A percentile compares a stretch with the other conserved stretches of the same genome.
Evolutionary conservation across 306 rosid genomes (phyloP).

Genomic region (Aeschynomene evenia): DNA sequence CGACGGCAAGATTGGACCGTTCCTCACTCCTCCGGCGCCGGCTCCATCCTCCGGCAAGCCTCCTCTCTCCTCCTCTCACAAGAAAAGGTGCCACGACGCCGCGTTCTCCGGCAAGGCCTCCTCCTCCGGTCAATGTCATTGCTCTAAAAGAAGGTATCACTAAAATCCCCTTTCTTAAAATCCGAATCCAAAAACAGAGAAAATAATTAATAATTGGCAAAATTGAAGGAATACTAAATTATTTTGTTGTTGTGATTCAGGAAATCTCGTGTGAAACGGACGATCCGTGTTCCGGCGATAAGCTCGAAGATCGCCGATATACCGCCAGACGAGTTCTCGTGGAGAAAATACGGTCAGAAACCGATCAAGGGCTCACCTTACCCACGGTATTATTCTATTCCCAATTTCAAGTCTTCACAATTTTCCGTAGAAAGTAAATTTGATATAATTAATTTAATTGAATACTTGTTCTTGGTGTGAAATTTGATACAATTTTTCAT

Average conservation of each 20-base stretch:
- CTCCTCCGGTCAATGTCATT: slow-evolving; percentile 59
- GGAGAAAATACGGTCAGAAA: slow-evolving; percentile 89
- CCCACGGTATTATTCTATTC: slow-evolving; percentile 52
- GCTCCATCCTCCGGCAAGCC: slow-evolving; percentile 52
- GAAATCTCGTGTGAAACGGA: slow-evolving; percentile 53
- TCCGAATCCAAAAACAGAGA: background rate
- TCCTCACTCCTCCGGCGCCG: slow-evolving; percentile 31
- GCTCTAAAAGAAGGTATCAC: slow-evolving; percentile 70
- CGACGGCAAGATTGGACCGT: slow-evolving; percentile 50
- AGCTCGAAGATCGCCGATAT: slow-evolving; percentile 72
- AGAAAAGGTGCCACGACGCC: slow-evolving; percentile 51
- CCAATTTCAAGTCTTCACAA: background rate
- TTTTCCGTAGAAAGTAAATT: too few species aligned
- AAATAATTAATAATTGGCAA: background rate
- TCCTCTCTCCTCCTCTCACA: slow-evolving; percentile 51
- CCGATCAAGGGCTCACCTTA: slow-evolving; percentile 82
- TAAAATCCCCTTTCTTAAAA: background rate
- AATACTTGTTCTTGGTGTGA: too few species aligned
- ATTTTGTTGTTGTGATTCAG: slow-evolving; percentile 24
- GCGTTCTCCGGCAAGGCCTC: slow-evolving; percentile 35
- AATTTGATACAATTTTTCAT: too few species aligned
- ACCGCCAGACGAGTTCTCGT: slow-evolving; percentile 66
- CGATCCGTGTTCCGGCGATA: slow-evolving; percentile 62
- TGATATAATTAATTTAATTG: too few species aligned
- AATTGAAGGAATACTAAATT: background rate